A percentile compares a stretch with the other conserved stretches of the same genome.
Evolutionary conservation across 192 early-diverging fungal genomes (phyloP).

Genomic region (Coemansia sp.): DNA sequence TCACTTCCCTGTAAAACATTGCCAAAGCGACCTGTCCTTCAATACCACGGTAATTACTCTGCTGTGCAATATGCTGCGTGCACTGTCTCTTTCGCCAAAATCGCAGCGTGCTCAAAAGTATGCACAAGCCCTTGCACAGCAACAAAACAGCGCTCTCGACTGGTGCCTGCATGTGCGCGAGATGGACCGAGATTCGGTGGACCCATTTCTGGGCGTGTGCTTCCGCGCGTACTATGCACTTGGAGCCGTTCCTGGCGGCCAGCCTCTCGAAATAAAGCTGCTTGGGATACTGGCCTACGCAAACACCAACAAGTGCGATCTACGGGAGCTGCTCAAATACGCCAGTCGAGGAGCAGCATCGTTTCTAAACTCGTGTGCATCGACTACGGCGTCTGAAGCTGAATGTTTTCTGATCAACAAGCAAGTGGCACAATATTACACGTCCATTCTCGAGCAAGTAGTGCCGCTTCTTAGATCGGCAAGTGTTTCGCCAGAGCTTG

Average conservation of each 20-base stretch:
- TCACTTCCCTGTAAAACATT: constrained; percentile 25
- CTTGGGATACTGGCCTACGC: constrained; percentile 29
- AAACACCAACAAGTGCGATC: constrained; percentile 28
- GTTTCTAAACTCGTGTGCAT: neutral
- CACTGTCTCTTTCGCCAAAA: constrained; percentile 18
- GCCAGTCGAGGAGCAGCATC: constrained; percentile 5
- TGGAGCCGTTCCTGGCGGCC: constrained; percentile 1
- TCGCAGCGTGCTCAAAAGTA: neutral
- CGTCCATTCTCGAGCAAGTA: constrained; percentile 12
- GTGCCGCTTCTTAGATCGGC: constrained; percentile 4
- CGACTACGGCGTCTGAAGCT: neutral
- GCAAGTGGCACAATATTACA: constrained; percentile 13
- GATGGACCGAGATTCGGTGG: constrained; percentile 19
- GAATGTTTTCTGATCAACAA: neutral
- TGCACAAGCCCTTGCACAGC: constrained; percentile 4
- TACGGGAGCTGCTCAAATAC: constrained; percentile 42
- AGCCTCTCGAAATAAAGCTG: constrained; percentile 21
- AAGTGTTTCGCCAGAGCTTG: constrained; percentile 29
- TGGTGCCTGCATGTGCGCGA: constrained; percentile 38
- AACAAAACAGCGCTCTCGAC: constrained; percentile 27
- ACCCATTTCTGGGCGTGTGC: constrained; percentile 29
- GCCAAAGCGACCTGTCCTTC: constrained; percentile 26
- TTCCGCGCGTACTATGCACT: constrained; percentile 50
- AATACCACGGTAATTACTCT: constrained; percentile 30
- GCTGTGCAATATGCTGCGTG: constrained; percentile 46